Evolutionary conservation across 768 basidiomycete genomes (phyloP).

Genomic region (Leccinum arenicola): DNA sequence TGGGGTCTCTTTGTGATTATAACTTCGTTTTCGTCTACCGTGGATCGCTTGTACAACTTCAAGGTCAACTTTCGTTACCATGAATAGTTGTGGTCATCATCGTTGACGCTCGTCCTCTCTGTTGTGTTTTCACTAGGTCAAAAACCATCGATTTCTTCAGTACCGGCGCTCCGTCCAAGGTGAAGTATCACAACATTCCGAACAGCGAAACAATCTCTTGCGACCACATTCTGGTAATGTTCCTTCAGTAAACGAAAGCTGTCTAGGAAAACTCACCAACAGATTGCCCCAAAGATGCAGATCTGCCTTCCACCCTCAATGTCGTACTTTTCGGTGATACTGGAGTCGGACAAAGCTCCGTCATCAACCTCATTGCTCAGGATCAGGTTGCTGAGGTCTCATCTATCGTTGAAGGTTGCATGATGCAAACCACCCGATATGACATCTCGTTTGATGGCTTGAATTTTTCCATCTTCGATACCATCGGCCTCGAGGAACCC

Average conservation of each 20-base stretch:
- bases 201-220: too few species aligned
- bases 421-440: too few species aligned
- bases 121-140: constrained; percentile 3
- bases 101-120: neutral
- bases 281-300: neutral
- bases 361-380: too few species aligned
- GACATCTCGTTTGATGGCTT: too few species aligned
- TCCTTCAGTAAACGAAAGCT: neutral
- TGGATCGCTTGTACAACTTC: neutral
- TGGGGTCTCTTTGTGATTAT: neutral
- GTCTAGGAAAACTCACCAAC: constrained; percentile 2
- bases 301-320: neutral
- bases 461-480: too few species aligned
- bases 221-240: constrained; percentile 2
- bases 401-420: too few species aligned
- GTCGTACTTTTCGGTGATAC: too few species aligned
- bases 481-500: too few species aligned
- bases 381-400: too few species aligned
- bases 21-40: neutral
- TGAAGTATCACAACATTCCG: too few species aligned
- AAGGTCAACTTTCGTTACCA: constrained; percentile 8
- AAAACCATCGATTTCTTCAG: neutral
- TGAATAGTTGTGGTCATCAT: neutral
- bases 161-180: too few species aligned
- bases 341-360: too few species aligned